Conservation (phyloP, 108 stramenopile genomes). For the Poteriospumella lacustris region DNA sequence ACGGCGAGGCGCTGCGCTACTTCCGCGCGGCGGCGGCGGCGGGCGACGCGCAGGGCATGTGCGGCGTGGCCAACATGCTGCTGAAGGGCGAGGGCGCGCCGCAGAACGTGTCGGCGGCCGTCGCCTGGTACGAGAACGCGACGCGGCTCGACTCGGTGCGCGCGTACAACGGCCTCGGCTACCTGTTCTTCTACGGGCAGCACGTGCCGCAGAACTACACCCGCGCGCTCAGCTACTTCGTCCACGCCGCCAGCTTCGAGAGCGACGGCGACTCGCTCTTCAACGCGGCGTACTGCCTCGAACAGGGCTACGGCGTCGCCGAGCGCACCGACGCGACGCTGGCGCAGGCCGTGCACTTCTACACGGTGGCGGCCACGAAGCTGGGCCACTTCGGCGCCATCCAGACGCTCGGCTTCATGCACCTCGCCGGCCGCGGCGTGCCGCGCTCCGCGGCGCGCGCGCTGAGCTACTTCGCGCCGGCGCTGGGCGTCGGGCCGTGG, state of each 20-base stretch:
- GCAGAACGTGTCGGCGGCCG: constrained; percentile 25
- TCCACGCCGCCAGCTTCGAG: constrained; percentile 7
- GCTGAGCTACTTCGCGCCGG: not conserved
- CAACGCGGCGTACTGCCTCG: constrained; percentile 39
- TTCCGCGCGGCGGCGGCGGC: constrained; percentile 30
- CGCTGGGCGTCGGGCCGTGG: constrained; percentile 14
- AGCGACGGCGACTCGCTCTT: constrained; percentile 39
- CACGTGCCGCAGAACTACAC: constrained; percentile 27
- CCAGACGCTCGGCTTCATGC: not conserved
- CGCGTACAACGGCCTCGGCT: constrained; percentile 44
- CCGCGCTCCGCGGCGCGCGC: not conserved
- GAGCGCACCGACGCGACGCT: not conserved
- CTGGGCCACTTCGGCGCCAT: constrained; percentile 29
- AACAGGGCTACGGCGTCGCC: constrained; percentile 12
- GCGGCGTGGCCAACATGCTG: constrained; percentile 33
- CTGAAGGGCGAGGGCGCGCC: constrained; percentile 43
- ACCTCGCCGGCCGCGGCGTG: constrained; percentile 8
- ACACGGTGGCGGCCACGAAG: constrained; percentile 25
- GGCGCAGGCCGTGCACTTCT: constrained; percentile 14
- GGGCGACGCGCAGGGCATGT: constrained; percentile 32
- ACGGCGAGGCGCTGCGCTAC: constrained; percentile 30
- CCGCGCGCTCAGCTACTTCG: constrained; percentile 35
- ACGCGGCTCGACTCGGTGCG: not conserved
- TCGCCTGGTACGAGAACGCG: constrained; percentile 29
- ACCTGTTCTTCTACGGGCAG: constrained; percentile 43